Evolutionary conservation across 306 rosid species (phyloP).

Genomic region (Ormosia semicastrata): DNA sequence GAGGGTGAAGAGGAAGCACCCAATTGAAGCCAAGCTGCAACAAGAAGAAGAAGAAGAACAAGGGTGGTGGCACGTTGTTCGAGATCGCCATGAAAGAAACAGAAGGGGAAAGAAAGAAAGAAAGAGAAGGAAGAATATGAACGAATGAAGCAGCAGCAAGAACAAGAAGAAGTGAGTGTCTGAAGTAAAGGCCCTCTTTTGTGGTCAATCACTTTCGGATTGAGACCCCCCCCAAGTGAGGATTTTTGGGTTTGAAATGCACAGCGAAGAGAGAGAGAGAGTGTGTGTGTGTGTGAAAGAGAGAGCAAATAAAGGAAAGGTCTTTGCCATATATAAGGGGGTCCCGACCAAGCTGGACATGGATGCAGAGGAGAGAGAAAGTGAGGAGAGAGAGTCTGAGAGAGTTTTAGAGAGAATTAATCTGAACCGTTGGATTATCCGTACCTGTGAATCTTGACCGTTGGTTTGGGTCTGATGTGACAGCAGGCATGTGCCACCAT

Average conservation of each 20-base stretch:
- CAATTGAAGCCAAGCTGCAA: background rate
- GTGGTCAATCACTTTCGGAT: conserved; percentile 63
- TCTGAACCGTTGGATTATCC: conserved; percentile 34
- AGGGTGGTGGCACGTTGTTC: conserved; percentile 25
- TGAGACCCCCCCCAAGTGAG: conserved; percentile 39
- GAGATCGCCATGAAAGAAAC: conserved; percentile 52
- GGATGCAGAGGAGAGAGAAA: conserved; percentile 38
- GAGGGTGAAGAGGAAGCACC: conserved; percentile 1
- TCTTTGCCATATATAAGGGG: conserved; percentile 54
- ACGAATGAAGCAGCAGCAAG: conserved; percentile 4
- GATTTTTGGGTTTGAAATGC: conserved; percentile 44
- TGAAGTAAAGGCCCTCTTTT: conserved; percentile 41
- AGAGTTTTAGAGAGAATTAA: conserved; percentile 14
- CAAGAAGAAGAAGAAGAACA: background rate
- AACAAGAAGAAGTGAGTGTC: conserved; percentile 6
- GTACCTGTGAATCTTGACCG: conserved; percentile 45
- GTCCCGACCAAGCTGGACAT: conserved; percentile 67
- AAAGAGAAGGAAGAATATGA: background rate
- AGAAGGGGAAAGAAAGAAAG: background rate
- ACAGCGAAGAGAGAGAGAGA: conserved; percentile 26
- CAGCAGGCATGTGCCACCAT: conserved; percentile 83
- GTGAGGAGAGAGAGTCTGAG: conserved; percentile 22
- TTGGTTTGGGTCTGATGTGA: conserved; percentile 44
- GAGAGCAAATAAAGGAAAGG: conserved; percentile 18
- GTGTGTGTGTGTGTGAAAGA: conserved; percentile 13